Percentiles rank a stretch among this genome's conserved stretches.
Evolutionary conservation across 78 protist genomes (phyloP).

Genomic region (Chrysochromulina tobinii): DNA sequence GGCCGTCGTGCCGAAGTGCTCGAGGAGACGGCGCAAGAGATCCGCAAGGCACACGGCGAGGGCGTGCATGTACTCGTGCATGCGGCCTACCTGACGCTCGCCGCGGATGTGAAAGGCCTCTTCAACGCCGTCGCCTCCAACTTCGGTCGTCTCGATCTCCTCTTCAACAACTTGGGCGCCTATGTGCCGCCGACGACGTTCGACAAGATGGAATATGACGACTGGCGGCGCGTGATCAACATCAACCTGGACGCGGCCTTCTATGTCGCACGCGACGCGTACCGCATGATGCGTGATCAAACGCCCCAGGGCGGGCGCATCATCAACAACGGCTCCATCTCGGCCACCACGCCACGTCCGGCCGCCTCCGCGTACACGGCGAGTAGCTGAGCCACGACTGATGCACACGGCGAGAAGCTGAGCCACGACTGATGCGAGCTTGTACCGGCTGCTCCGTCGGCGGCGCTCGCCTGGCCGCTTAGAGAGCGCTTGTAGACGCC

Average conservation of each 20-base stretch:
- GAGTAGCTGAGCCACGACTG: not conserved
- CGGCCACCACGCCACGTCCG: not conserved
- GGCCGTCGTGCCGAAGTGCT: not conserved
- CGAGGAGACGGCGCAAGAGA: not conserved
- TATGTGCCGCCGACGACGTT: not conserved
- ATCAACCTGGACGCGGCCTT: not conserved
- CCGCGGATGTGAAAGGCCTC: not conserved
- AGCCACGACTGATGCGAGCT: not conserved
- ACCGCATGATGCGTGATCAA: not conserved
- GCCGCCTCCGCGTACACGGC: not conserved
- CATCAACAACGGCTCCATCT: constrained; percentile 24
- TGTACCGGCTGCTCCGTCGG: constrained; percentile 20
- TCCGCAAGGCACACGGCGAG: not conserved
- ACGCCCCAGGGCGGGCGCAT: constrained; percentile 5
- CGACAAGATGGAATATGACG: not conserved
- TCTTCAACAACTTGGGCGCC: not conserved
- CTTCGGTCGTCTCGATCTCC: not conserved
- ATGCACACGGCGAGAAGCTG: not conserved
- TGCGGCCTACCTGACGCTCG: not conserved
- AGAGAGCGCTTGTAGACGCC: constrained; percentile 65
- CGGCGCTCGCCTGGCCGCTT: constrained; percentile 52
- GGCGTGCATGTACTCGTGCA: not conserved
- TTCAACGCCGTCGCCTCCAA: not conserved
- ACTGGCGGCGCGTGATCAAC: not conserved
- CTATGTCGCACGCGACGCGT: not conserved